Evolutionary conservation across 1,284 basidiomycete species (phyloP), one percentile per base, ranked within the genome.

Genomic region (Ustilago esculenta): DNA sequence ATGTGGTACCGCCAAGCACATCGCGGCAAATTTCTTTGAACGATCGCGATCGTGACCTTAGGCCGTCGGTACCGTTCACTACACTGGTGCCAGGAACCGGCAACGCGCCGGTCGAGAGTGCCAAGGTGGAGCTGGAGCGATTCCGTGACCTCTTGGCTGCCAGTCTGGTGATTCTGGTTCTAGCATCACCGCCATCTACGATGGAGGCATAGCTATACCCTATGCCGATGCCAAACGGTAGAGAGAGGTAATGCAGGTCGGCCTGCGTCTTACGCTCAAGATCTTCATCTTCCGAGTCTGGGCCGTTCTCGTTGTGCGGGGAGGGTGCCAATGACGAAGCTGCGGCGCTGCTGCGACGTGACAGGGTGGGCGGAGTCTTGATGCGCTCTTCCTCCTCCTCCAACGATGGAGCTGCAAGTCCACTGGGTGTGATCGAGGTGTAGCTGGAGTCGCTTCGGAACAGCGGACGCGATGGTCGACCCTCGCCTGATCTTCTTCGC

Each of bases 361-460:
- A 70, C 17, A 65, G 29, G 1, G 61, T 55, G 1, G 67, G 67
- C 5, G 67, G 67, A 5, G 67, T 70, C 40, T 56, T 53, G 56
- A 70, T 70, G 4, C 53, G 47, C 45, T 52, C 67, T 18, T 70
- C 67, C 24, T 70, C 67, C n/a, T 64, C 67, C 18, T 70, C 67
- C 17, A 70, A 34, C 12, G 67, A 65, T 8, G 59, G 46, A 1
- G 36, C 46, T 11, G 49, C 41, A 1, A 55, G 29, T 17, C 33
- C 42, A 34, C 29, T 50, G 7, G 43, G 15, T 5, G 60, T 43
- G 17, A 59, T 12, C 9, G 47, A 40, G 12, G 42, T 49, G 41
- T 43, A 51, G 48, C 55, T 54, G 27, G 50, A 39, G 17, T 69
- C 60, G 34, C 40, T 58, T 27, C 67, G 60, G 35, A 45, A 41